Base-by-base conservation (phyloP, 176 grass and related monocot genomes). In the Carex pumila region DNA sequence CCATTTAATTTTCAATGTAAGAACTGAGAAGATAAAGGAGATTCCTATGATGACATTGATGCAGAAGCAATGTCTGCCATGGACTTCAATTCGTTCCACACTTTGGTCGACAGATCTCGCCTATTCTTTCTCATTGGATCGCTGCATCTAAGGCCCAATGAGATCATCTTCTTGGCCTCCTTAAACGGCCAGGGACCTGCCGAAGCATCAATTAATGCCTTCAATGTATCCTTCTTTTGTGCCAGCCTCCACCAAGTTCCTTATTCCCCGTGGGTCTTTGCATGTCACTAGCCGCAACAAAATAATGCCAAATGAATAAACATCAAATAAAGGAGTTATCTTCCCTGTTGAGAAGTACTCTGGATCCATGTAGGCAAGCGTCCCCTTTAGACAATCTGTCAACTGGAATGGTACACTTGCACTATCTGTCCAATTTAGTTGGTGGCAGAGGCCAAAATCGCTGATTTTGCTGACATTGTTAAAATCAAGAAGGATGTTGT, bases 241-340 rank as follows among this genome's bases (percentile, higher is more conserved):
- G 86, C 84, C 1, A n/a, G 81, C 53, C 68, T 87, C 30, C 19
- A 93, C 83, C 60, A 67, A 75, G 29, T 82, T 92, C 47, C 3
- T 52, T 15, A 90, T 83, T 17, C 65, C 63, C 17, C 58, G 41
- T 15, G 91, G 63, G 21, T 73, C 59, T 19, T 72, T 88, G 36
- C 91, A 86, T 0, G 86, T 90, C 54, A 90, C 32, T 21, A 93
- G 86, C 3, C 58, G 88, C 14, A 93, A 65, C 78, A 93, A 76
- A 7, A 87, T 81, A 29, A 93, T 68, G 15, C 88, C 91, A 6
- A 93, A 88, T 13, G 88, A 85, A 83, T 93, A 93, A 4, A 87
- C 85, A 80, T 93, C 88, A 82, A 80, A 88, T 37, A 65, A 65
- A 32, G 74, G 83, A 15, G 88, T 93, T 61, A 90, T 18, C 31